A percentile compares a stretch with the other conserved stretches of the same genome.
Conservation (phyloP, 1,284 basidiomycete genomes). For the Cyathus pygmaeus region DNA sequence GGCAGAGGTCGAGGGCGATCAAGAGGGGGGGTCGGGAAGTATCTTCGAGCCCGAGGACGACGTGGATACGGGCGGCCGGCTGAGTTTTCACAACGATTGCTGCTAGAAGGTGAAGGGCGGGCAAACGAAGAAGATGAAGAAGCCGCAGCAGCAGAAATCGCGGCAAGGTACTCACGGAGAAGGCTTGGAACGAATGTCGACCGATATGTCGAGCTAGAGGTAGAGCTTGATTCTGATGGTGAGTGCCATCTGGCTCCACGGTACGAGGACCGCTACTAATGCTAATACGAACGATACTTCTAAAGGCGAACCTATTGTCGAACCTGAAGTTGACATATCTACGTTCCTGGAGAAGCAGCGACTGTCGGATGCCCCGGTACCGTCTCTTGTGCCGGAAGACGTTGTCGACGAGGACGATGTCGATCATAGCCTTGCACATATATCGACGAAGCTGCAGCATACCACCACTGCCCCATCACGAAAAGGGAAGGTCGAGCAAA, state of each 20-base stretch:
- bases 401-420: constrained; percentile 70
- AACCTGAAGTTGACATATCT: constrained; percentile 79
- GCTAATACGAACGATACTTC: background rate
- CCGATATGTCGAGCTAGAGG: constrained; percentile 74
- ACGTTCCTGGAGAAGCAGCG: constrained; percentile 71
- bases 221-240: constrained; percentile 76
- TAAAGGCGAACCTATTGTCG: constrained; percentile 71
- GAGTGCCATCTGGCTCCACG: constrained; percentile 22
- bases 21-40: constrained; percentile 77
- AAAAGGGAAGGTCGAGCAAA: constrained; percentile 71
- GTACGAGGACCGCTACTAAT: background rate
- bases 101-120: constrained; percentile 66
- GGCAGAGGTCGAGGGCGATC: constrained; percentile 64
- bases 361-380: constrained; percentile 50
- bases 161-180: constrained; percentile 62
- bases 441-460: constrained; percentile 42
- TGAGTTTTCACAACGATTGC: constrained; percentile 65
- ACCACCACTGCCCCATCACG: constrained; percentile 36
- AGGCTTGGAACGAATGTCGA: constrained; percentile 74
- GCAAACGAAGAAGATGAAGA: constrained; percentile 55
- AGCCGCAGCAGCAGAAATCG: constrained; percentile 58
- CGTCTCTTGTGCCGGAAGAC: constrained; percentile 43
- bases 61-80: constrained; percentile 68
- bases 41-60: constrained; percentile 72
- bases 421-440: constrained; percentile 65